Conservation (phyloP, 495 filamentous ascomycete genomes). For the Lindgomyces ingoldianus region DNA sequence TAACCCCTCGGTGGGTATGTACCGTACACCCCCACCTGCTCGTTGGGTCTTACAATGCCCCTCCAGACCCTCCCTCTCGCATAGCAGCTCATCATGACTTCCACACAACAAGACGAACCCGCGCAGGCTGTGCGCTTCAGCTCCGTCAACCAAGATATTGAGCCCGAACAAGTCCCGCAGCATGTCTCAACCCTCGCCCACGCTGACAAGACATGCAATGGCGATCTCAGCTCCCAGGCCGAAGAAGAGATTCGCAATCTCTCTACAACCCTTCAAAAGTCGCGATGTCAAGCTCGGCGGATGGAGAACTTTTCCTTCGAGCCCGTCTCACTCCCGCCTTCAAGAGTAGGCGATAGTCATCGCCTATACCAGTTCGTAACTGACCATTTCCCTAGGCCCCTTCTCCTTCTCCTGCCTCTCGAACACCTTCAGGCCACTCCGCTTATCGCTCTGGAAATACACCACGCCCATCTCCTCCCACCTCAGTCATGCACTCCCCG, state of each 20-base stretch:
- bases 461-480: conserved; percentile 52
- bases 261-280: conserved; percentile 68
- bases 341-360: conserved; percentile 66
- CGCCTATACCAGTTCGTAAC: conserved; percentile 1
- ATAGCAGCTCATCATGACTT: conserved; percentile 21
- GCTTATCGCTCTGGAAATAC: conserved; percentile 32
- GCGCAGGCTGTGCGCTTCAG: conserved; percentile 72
- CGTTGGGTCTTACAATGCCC: conserved; percentile 1
- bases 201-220: conserved; percentile 41
- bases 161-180: conserved; percentile 51
- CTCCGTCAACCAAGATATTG: conserved; percentile 75
- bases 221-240: conserved; percentile 52
- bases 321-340: conserved; percentile 80
- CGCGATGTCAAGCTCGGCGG: conserved; percentile 76
- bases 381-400: conserved; percentile 45
- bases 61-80: neutral
- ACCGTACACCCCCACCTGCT: no score
- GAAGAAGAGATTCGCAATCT: conserved; percentile 70
- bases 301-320: conserved; percentile 85
- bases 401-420: conserved; percentile 53
- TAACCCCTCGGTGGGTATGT: no score
- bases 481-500: conserved; percentile 76
- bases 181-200: conserved; percentile 43
- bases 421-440: conserved; percentile 48
- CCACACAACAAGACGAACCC: conserved; percentile 6